A percentile compares a stretch with the other conserved stretches of the same genome.
phyloP scores from a whole-genome alignment of 2,329 filamentous ascomycete species.

The Dendryphion nanum region DNA sequence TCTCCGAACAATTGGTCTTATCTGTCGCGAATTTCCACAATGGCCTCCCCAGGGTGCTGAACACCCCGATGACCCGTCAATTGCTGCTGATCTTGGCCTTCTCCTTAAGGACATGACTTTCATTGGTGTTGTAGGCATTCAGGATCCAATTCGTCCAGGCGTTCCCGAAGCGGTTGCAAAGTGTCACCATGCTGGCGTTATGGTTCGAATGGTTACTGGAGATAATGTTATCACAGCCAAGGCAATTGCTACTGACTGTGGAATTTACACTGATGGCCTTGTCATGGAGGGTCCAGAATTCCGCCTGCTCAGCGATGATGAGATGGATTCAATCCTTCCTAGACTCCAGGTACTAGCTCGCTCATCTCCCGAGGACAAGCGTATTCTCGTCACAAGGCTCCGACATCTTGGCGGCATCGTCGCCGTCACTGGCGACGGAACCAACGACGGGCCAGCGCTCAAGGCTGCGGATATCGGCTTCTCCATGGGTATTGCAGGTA shows the following conservation, averaged over 20 bases:
- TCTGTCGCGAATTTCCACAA: conserved; percentile 39
- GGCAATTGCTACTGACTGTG: conserved; percentile 72
- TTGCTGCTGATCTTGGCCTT: conserved; percentile 59
- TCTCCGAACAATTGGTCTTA: conserved; percentile 41
- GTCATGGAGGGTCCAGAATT: conserved; percentile 76
- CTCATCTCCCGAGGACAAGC: conserved; percentile 76
- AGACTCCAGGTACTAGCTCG: conserved; percentile 68
- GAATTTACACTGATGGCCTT: conserved; percentile 66
- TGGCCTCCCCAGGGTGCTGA: conserved; percentile 34
- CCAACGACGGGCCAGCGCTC: conserved; percentile 75
- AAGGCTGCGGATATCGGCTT: conserved; percentile 78
- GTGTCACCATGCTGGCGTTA: conserved; percentile 70
- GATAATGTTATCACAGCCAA: conserved; percentile 74
- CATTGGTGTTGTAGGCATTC: conserved; percentile 70
- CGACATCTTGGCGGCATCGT: conserved; percentile 75
- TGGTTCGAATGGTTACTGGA: conserved; percentile 78
- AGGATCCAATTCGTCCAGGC: conserved; percentile 71
- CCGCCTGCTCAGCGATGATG: conserved; percentile 62
- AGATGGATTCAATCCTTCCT: conserved; percentile 68
- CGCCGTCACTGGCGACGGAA: conserved; percentile 76
- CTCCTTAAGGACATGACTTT: conserved; percentile 68
- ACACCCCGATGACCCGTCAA: conserved; percentile 11
- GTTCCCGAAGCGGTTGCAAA: conserved; percentile 68
- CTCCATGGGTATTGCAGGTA: conserved; percentile 78
- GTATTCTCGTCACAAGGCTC: conserved; percentile 67